Evolutionary conservation across 129 eudicot species (phyloP), one percentile per base, ranked within the genome.

Genomic region (Lactuca sativa): DNA sequence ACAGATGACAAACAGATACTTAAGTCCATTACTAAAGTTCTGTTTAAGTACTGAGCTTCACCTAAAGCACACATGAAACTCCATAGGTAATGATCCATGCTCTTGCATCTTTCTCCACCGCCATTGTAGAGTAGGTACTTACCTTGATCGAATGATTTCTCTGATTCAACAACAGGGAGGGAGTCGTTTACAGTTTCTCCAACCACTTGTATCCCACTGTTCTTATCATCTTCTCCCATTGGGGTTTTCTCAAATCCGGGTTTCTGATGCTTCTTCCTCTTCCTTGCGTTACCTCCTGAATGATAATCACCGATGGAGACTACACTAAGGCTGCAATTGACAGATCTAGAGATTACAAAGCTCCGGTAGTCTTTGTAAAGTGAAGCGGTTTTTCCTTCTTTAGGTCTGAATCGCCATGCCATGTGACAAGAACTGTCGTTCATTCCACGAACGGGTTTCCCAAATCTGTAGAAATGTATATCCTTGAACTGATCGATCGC

Each of bases 381-480:
- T 0, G 90, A 67, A 4, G 90, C 87, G 14, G 83, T 66, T 73
- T 92, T 85, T 53, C 96, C 95, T 73, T 89, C 96, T 17, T 82
- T 92, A 5, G 98, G 98, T 82, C 95, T 81, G 76, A 84, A 92
- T 74, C 96, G 58, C 98, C 98, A 92, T 6, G 98, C 98, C 98
- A 92, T 92, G 68, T 92, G 95, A 78, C 98, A 89, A 5, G 89
- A 80, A 66, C 63, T 78, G 72, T 73, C 90, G 12, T 85, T 83
- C 9, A 62, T 49, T 38, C 98, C 98, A 47, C 77, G 81, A 21
- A 89, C 98, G 2, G 98, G 86, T 54, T 86, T 92, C 60, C 95
- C 98, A 61, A 92, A 92, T 65, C 95, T 69, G 66, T 86, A 89
- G 66, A 92, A 86, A 70, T 92, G 96, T 62, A 89, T 85, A 69